Evolutionary conservation across 2,329 filamentous ascomycete species (phyloP).

Genomic region (Aspergillus fumigatus): DNA sequence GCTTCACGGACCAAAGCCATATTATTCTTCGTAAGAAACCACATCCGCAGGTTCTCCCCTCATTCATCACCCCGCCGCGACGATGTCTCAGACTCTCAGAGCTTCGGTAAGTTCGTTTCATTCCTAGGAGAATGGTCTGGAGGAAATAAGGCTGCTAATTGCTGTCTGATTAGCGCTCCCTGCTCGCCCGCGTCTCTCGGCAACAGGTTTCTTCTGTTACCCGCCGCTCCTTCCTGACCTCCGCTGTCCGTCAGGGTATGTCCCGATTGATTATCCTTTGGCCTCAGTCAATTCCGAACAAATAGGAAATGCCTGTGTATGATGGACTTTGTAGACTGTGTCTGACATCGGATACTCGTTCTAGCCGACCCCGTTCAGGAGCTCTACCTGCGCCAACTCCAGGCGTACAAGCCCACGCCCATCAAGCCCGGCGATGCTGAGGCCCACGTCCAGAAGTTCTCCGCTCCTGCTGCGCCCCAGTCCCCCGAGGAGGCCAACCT

Average conservation of each 20-base stretch:
- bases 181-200: slow-evolving; percentile 57
- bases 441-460: slow-evolving; percentile 87
- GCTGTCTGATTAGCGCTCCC: slow-evolving; percentile 50
- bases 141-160: slow-evolving; percentile 1
- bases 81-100: slow-evolving; percentile 60
- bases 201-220: slow-evolving; percentile 52
- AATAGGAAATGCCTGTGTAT: neutral
- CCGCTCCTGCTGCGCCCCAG: slow-evolving; percentile 69
- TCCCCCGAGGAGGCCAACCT: slow-evolving; percentile 95
- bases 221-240: slow-evolving; percentile 61
- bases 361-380: slow-evolving; percentile 96
- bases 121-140: slow-evolving; percentile 9
- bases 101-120: slow-evolving; percentile 48
- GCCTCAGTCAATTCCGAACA: slow-evolving; percentile 20
- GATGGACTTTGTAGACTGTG: neutral
- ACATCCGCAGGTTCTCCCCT: slow-evolving; percentile 18
- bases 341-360: slow-evolving; percentile 19
- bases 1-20: slow-evolving; percentile 18
- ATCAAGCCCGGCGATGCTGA: slow-evolving; percentile 83
- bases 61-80: slow-evolving; percentile 36
- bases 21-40: slow-evolving; percentile 11
- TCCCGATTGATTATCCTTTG: slow-evolving; percentile 19
- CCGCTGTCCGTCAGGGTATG: slow-evolving; percentile 59
- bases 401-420: slow-evolving; percentile 82
- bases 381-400: slow-evolving; percentile 93